Evolutionary conservation across 495 filamentous ascomycete genomes (phyloP).

Genomic region (Penicillium alfredii): DNA sequence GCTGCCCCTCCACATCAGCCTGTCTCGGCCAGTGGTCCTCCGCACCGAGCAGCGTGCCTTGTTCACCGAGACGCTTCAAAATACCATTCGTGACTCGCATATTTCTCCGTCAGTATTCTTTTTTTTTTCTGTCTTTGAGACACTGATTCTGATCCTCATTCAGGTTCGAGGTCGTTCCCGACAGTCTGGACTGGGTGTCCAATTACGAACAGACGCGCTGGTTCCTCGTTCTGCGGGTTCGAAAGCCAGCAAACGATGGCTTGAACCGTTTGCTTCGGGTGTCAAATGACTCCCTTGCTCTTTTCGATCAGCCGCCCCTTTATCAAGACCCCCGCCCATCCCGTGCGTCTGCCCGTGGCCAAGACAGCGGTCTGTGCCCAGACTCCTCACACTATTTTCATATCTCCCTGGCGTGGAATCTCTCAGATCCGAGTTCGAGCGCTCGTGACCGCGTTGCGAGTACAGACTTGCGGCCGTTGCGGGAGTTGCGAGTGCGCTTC

Average conservation of each 20-base stretch:
- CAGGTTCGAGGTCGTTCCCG: slow-evolving; percentile 48
- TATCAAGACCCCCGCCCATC: slow-evolving; percentile 36
- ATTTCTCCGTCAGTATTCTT: slow-evolving; percentile 39
- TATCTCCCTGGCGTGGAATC: slow-evolving; percentile 73
- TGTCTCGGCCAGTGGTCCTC: slow-evolving; percentile 70
- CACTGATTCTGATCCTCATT: too few relatives aligned
- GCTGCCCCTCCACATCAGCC: slow-evolving; percentile 83
- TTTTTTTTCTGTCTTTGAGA: neutral
- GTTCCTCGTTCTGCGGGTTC: slow-evolving; percentile 72
- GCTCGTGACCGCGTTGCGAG: slow-evolving; percentile 27
- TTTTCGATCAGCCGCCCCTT: slow-evolving; percentile 65
- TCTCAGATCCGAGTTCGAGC: slow-evolving; percentile 29
- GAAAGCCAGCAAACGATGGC: slow-evolving; percentile 42
- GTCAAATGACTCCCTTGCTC: slow-evolving; percentile 55
- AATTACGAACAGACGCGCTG: slow-evolving; percentile 74
- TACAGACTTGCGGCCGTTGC: slow-evolving; percentile 22
- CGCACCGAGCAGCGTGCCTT: slow-evolving; percentile 55
- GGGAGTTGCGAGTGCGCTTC: slow-evolving; percentile 24
- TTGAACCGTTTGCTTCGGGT: slow-evolving; percentile 58
- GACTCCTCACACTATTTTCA: slow-evolving; percentile 60
- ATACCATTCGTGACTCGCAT: slow-evolving; percentile 32
- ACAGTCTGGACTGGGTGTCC: slow-evolving; percentile 57
- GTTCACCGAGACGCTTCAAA: slow-evolving; percentile 47
- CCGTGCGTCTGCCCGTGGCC: slow-evolving; percentile 4
- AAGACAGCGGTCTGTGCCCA: neutral